A percentile compares a stretch with the other conserved stretches of the same genome.
phyloP scores from a whole-genome alignment of 371 early-diverging fungal species.

The Synchytrium microbalum region DNA sequence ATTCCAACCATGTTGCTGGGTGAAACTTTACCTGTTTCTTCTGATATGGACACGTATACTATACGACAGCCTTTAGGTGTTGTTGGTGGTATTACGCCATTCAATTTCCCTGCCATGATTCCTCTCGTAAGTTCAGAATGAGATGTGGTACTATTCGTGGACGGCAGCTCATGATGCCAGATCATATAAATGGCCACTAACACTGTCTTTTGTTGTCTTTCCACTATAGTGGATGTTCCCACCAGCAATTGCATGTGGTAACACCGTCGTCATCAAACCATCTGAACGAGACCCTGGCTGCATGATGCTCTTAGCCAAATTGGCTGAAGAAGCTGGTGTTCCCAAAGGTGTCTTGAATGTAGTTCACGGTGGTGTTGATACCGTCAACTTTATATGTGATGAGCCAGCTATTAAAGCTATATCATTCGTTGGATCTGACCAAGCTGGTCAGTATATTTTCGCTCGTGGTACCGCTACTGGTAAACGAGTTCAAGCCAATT shows the following conservation, averaged over 20 bases:
- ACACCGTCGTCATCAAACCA: conserved; percentile 86
- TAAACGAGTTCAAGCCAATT: conserved; percentile 93
- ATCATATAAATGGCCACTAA: conserved; percentile 10
- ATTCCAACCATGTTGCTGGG: conserved; percentile 78
- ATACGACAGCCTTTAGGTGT: conserved; percentile 94
- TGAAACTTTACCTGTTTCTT: conserved; percentile 74
- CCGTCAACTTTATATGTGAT: conserved; percentile 89
- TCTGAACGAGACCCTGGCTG: conserved; percentile 94
- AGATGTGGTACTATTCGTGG: background rate
- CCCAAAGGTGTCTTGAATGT: conserved; percentile 92
- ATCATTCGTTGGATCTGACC: conserved; percentile 90
- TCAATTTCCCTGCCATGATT: conserved; percentile 96
- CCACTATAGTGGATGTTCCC: conserved; percentile 94
- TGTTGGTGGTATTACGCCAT: conserved; percentile 90
- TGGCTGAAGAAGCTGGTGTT: conserved; percentile 87
- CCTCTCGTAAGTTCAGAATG: conserved; percentile 37
- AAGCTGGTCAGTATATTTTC: conserved; percentile 83
- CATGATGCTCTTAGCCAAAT: conserved; percentile 84
- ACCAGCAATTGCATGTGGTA: conserved; percentile 81
- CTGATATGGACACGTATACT: conserved; percentile 91
- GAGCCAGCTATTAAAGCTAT: conserved; percentile 83
- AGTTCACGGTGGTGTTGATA: conserved; percentile 80
- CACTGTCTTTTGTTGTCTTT: conserved; percentile 14
- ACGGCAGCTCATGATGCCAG: background rate
- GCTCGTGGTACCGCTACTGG: conserved; percentile 82